Percentiles rank a stretch among this genome's conserved stretches.
Evolutionary conservation across 768 basidiomycete species (phyloP).

Genomic region (Mycena indigotica): DNA sequence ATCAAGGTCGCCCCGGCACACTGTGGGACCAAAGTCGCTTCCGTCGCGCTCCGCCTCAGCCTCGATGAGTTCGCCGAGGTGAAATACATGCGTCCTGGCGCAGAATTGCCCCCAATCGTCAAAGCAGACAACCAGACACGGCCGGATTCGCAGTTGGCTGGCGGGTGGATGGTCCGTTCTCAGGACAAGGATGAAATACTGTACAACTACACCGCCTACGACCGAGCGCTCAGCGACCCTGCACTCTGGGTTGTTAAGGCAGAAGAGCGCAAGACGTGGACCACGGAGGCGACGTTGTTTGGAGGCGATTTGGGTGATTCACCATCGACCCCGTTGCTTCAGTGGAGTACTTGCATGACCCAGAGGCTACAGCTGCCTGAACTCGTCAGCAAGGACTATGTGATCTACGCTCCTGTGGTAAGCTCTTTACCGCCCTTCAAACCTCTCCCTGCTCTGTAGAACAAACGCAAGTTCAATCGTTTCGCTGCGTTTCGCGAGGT

Average conservation of each 20-base stretch:
- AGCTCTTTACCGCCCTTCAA: no score
- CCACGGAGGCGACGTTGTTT: slow-evolving; percentile 3
- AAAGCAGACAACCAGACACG: background rate
- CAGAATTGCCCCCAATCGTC: background rate
- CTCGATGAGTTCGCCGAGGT: background rate
- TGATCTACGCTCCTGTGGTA: background rate
- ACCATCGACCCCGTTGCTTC: background rate
- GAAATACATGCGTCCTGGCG: background rate
- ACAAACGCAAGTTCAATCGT: no score
- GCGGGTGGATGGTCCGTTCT: background rate
- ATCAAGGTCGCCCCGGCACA: background rate
- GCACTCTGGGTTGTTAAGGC: slow-evolving; percentile 8
- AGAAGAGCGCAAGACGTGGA: slow-evolving; percentile 8
- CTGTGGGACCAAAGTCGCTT: background rate
- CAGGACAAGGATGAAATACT: background rate
- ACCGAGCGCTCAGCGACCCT: background rate
- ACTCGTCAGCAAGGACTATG: background rate
- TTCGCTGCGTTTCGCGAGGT: background rate
- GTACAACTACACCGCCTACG: background rate
- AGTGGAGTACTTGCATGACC: background rate
- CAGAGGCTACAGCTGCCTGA: background rate
- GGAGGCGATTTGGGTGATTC: background rate
- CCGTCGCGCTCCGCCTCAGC: background rate
- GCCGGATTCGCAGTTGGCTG: background rate
- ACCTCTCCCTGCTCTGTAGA: no score